Evolutionary conservation across 768 basidiomycete genomes (phyloP), one percentile per base, ranked within the genome.

Genomic region (Macrolepiota albuminosa): DNA sequence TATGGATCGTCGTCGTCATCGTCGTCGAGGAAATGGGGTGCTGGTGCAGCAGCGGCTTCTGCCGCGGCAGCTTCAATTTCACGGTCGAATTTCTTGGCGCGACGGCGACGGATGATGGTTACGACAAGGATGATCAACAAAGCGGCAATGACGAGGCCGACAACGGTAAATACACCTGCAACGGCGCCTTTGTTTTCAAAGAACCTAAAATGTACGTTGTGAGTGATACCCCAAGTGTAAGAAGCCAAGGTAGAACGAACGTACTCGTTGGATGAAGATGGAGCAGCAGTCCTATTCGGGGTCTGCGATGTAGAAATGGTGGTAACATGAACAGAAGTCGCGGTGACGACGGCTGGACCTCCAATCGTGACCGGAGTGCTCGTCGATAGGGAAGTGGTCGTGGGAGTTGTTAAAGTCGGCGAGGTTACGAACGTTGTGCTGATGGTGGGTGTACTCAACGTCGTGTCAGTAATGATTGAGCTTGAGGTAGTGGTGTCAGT

Each of bases 1-100:
- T 57, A 57, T 49, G 26, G 18, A n/a, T 58, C 71, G 34, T 78
- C 77, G 24, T 74, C 76, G 42, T 80, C 77, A 58, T 85, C 77
- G 58, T 85, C 83, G 57, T 85, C 84, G 36, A 86, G 77, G 68
- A 82, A 84, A 60, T 80, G 78, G 13, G 83, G 84, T 0, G 81
- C 76, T 21, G 76, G 76, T 0, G 82, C 77, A 1, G 79, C 72
- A 0, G 81, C 82, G 0, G 88, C 88, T 59, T 84, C 86, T 2
- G 80, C 81, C 0, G 89, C 88, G 0, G 88, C 89, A 52, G 84
- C 85, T 14, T 82, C 85, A 43, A 90, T 83, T 55, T 91, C 90
- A n/a, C 78, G 77, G 68, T 92, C 90, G 65, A 89, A 86, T 46
- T 80, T 77, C 61, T 77, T 70, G 3, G 84, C 84, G 1, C 86